phyloP scores from a whole-genome alignment of 257 asterid species.

The Solanum pimpinellifolium region DNA sequence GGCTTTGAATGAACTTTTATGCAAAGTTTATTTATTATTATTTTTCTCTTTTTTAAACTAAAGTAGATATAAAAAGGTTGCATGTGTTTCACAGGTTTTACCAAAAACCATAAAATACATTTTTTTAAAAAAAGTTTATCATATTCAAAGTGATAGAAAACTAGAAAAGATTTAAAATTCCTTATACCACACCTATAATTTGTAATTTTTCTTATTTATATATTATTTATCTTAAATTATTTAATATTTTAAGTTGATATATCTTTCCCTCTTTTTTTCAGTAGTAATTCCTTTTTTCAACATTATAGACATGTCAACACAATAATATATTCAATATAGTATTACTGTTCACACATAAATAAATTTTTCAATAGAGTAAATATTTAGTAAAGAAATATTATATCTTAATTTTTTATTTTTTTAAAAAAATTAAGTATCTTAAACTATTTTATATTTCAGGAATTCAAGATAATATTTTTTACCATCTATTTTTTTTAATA shows the following conservation, averaged over 20 bases:
- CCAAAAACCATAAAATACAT: not conserved
- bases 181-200: not conserved
- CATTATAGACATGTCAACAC: not conserved
- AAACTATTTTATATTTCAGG: too few relatives aligned
- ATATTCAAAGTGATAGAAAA: not conserved
- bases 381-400: too few relatives aligned
- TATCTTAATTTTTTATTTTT: too few relatives aligned
- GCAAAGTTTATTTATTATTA: not conserved
- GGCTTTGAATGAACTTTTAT: not conserved
- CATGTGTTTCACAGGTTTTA: not conserved
- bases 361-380: too few relatives aligned
- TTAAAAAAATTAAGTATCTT: too few relatives aligned
- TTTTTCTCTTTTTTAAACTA: not conserved
- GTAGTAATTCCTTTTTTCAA: not conserved
- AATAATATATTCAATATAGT: too few relatives aligned
- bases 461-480: too few relatives aligned
- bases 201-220: too few relatives aligned
- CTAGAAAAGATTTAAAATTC: not conserved
- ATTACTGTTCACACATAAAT: too few relatives aligned
- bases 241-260: not conserved
- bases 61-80: not conserved
- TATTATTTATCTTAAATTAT: too few relatives aligned
- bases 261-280: not conserved
- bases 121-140: not conserved
- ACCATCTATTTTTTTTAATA: too few relatives aligned